Percentiles rank a stretch among this genome's conserved stretches.
These are phyloP conservation scores for Fagus sylvatica DNA, from an alignment of 306 rosid species.

Conservation along the genomic window DNA sequence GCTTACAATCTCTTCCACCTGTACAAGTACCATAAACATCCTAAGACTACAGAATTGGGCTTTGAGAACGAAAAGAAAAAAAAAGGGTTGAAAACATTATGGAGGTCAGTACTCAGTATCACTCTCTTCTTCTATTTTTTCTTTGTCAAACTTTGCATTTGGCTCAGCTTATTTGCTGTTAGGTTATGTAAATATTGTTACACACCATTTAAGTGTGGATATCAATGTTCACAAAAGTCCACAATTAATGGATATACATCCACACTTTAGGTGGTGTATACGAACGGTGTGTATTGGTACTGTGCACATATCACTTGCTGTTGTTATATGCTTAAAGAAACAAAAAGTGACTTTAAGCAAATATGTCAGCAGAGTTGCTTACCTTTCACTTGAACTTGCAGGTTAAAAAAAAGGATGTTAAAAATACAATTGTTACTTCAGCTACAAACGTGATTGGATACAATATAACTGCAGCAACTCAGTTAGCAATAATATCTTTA, in stretches of 20 bases:
- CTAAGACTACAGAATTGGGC: conserved; percentile 73
- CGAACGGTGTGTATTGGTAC: no score
- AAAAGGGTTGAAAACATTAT: conserved; percentile 67
- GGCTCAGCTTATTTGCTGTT: no score
- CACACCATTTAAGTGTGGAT: no score
- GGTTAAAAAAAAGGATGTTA: conserved; percentile 42
- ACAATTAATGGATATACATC: no score
- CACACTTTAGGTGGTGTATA: no score
- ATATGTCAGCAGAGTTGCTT: not conserved
- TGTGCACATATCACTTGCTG: conserved; percentile 28
- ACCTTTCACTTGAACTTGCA: conserved; percentile 22
- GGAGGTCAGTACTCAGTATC: conserved; percentile 29
- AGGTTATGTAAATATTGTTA: no score
- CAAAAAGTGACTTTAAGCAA: no score
- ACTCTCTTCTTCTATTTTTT: no score
- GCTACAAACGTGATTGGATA: conserved; percentile 49
- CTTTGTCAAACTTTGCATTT: no score
- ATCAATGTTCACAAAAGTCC: no score
- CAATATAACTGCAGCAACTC: conserved; percentile 63
- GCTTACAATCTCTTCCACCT: conserved; percentile 62
- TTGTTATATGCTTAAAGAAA: not conserved
- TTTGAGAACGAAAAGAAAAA: conserved; percentile 69
- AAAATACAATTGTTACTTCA: not conserved
- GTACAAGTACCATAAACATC: conserved; percentile 46
- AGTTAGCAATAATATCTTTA: conserved; percentile 54